Conservation (phyloP, 2,329 filamentous ascomycete genomes). For the Cordyceps fumosorosea region DNA sequence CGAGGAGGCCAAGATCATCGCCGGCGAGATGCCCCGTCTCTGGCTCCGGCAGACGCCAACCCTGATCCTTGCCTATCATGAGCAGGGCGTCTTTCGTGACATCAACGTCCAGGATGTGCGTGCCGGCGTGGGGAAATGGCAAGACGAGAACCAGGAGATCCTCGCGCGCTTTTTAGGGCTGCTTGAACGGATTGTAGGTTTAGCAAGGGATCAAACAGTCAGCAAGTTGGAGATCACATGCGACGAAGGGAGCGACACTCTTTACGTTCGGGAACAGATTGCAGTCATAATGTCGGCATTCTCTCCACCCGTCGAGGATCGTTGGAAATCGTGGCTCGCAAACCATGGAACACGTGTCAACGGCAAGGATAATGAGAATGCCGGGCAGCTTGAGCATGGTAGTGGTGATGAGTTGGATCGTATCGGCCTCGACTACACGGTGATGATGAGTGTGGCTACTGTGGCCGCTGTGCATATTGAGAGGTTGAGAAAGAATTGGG, state of each 20-base stretch:
- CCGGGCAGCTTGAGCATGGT: neutral
- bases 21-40: constrained; percentile 28
- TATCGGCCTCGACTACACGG: constrained; percentile 16
- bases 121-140: constrained; percentile 24
- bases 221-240: constrained; percentile 21
- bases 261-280: constrained; percentile 22
- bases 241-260: constrained; percentile 7
- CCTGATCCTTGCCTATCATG: constrained; percentile 31
- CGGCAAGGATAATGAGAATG: constrained; percentile 2
- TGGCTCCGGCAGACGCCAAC: constrained; percentile 30
- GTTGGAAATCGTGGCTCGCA: constrained; percentile 17
- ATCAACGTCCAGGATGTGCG: constrained; percentile 24
- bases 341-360: neutral
- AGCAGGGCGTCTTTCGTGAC: constrained; percentile 25
- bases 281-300: constrained; percentile 18
- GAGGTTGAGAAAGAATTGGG: neutral
- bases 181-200: constrained; percentile 19
- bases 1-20: constrained; percentile 20
- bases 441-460: constrained; percentile 19
- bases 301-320: constrained; percentile 20
- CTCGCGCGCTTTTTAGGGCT: constrained; percentile 20
- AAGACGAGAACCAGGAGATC: constrained; percentile 19
- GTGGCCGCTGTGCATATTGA: constrained; percentile 20
- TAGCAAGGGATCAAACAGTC: constrained; percentile 14
- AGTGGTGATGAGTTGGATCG: constrained; percentile 5